Evolutionary conservation across 345 rosid genomes (phyloP).

Genomic region (Tarenaya hassleriana): DNA sequence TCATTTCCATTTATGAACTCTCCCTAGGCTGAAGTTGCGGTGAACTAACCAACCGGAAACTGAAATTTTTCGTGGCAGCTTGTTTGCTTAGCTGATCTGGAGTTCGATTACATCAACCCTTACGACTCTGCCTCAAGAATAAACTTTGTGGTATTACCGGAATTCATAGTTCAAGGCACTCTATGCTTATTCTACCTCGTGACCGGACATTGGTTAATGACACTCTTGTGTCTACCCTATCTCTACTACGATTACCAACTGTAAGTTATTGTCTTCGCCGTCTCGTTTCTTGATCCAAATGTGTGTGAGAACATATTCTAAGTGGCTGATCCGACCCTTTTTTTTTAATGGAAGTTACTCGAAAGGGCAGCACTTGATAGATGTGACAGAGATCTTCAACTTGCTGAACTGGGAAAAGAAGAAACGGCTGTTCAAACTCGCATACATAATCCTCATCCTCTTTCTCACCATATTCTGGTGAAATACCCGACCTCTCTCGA

Average conservation of each 20-base stretch:
- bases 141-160: slow-evolving; percentile 52
- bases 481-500: slow-evolving; percentile 1
- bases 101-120: slow-evolving; percentile 71
- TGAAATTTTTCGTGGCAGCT: too few relatives aligned
- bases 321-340: too few relatives aligned
- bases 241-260: slow-evolving; percentile 56
- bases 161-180: slow-evolving; percentile 49
- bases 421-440: slow-evolving; percentile 80
- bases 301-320: too few relatives aligned
- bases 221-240: slow-evolving; percentile 49
- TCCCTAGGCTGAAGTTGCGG: too few relatives aligned
- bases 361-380: slow-evolving; percentile 55
- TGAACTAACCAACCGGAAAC: too few relatives aligned
- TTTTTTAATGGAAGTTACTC: slow-evolving; percentile 47
- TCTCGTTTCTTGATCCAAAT: too few relatives aligned
- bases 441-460: slow-evolving; percentile 60
- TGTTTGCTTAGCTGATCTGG: slow-evolving; percentile 67
- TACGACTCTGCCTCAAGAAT: slow-evolving; percentile 65
- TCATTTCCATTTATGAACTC: too few relatives aligned
- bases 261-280: slow-evolving; percentile 35
- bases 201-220: slow-evolving; percentile 69
- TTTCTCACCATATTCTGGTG: slow-evolving; percentile 85
- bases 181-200: slow-evolving; percentile 43
- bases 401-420: slow-evolving; percentile 82
- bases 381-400: slow-evolving; percentile 94